Percentiles rank a stretch among this genome's conserved stretches.
phyloP scores from a whole-genome alignment of 441 rosid genomes.

The Euphorbia neoarborescens region DNA sequence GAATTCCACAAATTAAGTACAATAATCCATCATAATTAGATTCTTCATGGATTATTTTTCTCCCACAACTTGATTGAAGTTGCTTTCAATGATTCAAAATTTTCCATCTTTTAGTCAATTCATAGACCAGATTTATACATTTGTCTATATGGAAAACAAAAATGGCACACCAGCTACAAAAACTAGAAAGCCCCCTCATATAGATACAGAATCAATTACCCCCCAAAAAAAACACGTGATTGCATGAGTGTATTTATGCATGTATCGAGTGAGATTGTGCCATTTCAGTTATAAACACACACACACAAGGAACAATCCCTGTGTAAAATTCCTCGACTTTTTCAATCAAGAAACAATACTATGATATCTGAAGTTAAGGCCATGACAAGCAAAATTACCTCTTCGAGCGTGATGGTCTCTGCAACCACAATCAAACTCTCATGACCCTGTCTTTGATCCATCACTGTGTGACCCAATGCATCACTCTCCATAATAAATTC shows the following conservation, averaged over 20 bases:
- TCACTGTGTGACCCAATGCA: slow-evolving; percentile 86
- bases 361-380: slow-evolving; percentile 9
- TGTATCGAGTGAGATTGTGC: not conserved
- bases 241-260: not conserved
- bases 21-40: not conserved
- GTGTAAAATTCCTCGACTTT: not conserved
- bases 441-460: slow-evolving; percentile 98
- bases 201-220: not conserved
- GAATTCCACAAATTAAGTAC: not conserved
- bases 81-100: no score
- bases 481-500: slow-evolving; percentile 98
- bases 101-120: no score
- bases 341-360: slow-evolving; percentile 8
- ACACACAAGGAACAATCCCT: not conserved
- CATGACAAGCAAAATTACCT: slow-evolving; percentile 37
- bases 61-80: no score
- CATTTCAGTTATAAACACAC: not conserved
- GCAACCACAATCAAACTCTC: slow-evolving; percentile 82
- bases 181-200: not conserved
- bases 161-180: not conserved
- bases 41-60: not conserved
- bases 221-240: not conserved
- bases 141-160: not conserved
- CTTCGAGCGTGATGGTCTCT: slow-evolving; percentile 88
- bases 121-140: not conserved